These are phyloP conservation scores for Spergularia marina DNA, from an alignment of 148 eudicot genomes.

Conservation along the genomic window DNA sequence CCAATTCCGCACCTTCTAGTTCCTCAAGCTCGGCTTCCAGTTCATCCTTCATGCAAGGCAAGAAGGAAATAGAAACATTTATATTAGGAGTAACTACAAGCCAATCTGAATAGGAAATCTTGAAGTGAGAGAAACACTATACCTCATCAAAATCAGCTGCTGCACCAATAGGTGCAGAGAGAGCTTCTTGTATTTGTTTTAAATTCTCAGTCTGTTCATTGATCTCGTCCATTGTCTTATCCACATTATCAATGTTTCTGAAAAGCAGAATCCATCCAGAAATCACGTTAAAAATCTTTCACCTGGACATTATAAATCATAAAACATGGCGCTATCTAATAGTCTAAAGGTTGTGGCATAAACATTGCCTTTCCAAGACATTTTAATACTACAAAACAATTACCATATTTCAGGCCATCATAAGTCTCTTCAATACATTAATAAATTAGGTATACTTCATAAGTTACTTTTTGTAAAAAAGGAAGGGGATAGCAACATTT, in stretches of 20 bases:
- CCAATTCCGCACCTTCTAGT: constrained; percentile 62
- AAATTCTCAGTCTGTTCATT: constrained; percentile 69
- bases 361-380: too few species aligned
- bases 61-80: background rate
- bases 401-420: too few species aligned
- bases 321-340: background rate
- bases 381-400: too few species aligned
- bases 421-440: too few species aligned
- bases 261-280: background rate
- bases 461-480: too few species aligned
- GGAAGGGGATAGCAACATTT: too few species aligned
- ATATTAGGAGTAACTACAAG: background rate
- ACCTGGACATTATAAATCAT: background rate
- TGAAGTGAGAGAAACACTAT: background rate
- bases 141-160: constrained; percentile 67
- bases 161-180: constrained; percentile 53
- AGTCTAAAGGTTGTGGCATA: background rate
- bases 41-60: constrained; percentile 43
- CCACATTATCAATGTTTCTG: constrained; percentile 75
- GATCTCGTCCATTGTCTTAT: constrained; percentile 78
- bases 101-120: background rate
- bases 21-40: constrained; percentile 70
- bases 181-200: constrained; percentile 63
- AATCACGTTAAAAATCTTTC: background rate
- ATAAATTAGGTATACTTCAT: too few species aligned